These are phyloP conservation scores for Cenococcum geophilum DNA, from an alignment of 495 filamentous ascomycete genomes.

Conservation along the genomic window DNA sequence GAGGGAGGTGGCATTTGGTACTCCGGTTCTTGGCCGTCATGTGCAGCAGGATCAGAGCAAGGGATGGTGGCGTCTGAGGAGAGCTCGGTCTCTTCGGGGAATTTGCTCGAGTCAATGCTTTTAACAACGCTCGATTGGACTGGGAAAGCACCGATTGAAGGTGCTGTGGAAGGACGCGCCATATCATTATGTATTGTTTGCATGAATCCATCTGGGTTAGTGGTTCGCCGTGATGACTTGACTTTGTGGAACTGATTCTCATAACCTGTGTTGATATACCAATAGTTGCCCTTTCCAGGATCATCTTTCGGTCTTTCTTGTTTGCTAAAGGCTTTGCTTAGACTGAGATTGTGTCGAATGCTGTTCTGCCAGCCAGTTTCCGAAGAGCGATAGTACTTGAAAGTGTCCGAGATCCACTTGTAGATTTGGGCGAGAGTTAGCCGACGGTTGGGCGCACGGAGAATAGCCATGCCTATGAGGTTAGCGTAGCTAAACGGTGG, in stretches of 20 bases:
- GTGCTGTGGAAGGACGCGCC: constrained; percentile 29
- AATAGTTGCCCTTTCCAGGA: constrained; percentile 97
- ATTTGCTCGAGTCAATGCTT: constrained; percentile 42
- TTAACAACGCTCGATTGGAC: constrained; percentile 27
- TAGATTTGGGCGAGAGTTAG: constrained; percentile 96
- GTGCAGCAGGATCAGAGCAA: constrained; percentile 66
- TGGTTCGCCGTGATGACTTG: constrained; percentile 58
- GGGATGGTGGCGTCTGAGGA: constrained; percentile 96
- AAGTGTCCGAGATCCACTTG: constrained; percentile 97
- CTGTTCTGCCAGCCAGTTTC: constrained; percentile 97
- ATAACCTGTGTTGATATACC: constrained; percentile 82
- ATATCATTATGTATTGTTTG: constrained; percentile 27
- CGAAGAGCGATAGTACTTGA: constrained; percentile 72
- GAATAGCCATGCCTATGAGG: constrained; percentile 95
- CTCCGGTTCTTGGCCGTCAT: constrained; percentile 56
- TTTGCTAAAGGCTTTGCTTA: constrained; percentile 97
- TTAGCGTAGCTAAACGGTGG: constrained; percentile 87
- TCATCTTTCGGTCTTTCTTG: constrained; percentile 95
- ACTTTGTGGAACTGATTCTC: constrained; percentile 85
- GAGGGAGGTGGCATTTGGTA: constrained; percentile 33
- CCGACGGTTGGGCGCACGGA: constrained; percentile 74
- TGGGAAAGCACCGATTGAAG: constrained; percentile 38
- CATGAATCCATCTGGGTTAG: constrained; percentile 38
- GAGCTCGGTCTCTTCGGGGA: constrained; percentile 53
- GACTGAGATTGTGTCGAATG: constrained; percentile 94